phyloP scores from a whole-genome alignment of 768 basidiomycete species.

The Panellus pusillus region DNA sequence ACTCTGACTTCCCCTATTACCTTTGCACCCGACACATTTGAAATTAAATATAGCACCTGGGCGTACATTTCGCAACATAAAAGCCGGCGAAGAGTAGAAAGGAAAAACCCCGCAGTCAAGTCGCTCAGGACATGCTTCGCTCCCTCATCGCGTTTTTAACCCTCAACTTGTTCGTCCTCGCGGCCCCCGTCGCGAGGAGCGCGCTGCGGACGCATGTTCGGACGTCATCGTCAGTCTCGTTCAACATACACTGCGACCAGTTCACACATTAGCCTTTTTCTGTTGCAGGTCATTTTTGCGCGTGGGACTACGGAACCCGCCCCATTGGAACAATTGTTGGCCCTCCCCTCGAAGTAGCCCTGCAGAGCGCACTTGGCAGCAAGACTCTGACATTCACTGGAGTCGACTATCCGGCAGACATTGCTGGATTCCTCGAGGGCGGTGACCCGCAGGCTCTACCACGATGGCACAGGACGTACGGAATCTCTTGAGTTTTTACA shows the following conservation, averaged over 20 bases:
- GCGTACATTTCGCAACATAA: too few species aligned
- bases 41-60: too few species aligned
- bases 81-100: too few species aligned
- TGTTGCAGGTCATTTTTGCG: slow-evolving; percentile 33
- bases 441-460: slow-evolving; percentile 35
- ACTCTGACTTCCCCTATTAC: too few species aligned
- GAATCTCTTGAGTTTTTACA: slow-evolving; percentile 9
- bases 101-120: too few species aligned
- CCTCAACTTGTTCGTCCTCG: slow-evolving; percentile 2
- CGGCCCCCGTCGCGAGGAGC: slow-evolving; percentile 1
- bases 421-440: slow-evolving; percentile 38
- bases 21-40: too few species aligned
- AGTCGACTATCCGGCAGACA: slow-evolving; percentile 35
- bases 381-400: slow-evolving; percentile 36
- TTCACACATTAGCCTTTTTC: too few species aligned
- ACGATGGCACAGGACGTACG: slow-evolving; percentile 36
- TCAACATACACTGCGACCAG: background rate
- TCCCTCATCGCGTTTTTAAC: background rate
- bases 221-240: slow-evolving; percentile 10
- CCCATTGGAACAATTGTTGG: slow-evolving; percentile 39
- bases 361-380: slow-evolving; percentile 28
- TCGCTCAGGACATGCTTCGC: slow-evolving; percentile 3
- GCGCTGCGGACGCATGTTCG: slow-evolving; percentile 6
- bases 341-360: slow-evolving; percentile 34
- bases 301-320: slow-evolving; percentile 36